A percentile compares a stretch with the other conserved stretches of the same genome.
These are phyloP conservation scores for Conringia planisiliqua DNA, from an alignment of 345 rosid species.

Conservation along the genomic window DNA sequence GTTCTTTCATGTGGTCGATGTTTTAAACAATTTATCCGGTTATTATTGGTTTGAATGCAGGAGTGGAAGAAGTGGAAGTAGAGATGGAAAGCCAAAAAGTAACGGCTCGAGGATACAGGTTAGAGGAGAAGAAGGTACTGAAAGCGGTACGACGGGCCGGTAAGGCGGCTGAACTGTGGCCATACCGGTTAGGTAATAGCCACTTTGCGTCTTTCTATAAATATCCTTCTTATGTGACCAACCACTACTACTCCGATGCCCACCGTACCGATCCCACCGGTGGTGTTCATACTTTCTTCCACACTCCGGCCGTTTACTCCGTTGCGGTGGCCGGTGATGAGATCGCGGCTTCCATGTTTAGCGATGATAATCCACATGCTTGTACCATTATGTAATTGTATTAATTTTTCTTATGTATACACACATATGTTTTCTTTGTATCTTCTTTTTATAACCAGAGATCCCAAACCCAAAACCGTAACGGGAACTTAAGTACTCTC, in stretches of 20 bases:
- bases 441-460: neutral
- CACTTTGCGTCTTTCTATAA: conserved; percentile 79
- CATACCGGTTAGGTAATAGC: conserved; percentile 63
- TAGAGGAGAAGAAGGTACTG: conserved; percentile 68
- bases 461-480: neutral
- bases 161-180: conserved; percentile 94
- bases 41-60: conserved; percentile 24
- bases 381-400: conserved; percentile 60
- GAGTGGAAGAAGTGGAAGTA: conserved; percentile 82
- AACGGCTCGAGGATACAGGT: conserved; percentile 52
- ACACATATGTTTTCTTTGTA: neutral
- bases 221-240: conserved; percentile 66
- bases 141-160: conserved; percentile 69
- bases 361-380: conserved; percentile 91
- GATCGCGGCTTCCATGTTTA: conserved; percentile 77
- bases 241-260: conserved; percentile 66
- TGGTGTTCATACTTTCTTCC: conserved; percentile 66
- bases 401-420: neutral
- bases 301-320: conserved; percentile 72
- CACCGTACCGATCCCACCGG: conserved; percentile 41
- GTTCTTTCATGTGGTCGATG: neutral
- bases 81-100: conserved; percentile 86
- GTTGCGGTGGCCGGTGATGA: conserved; percentile 84
- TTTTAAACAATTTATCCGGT: neutral
- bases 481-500: neutral